These are phyloP conservation scores for Tolypocladium inflatum DNA, from an alignment of 2,329 filamentous ascomycete species.

Conservation along the genomic window DNA sequence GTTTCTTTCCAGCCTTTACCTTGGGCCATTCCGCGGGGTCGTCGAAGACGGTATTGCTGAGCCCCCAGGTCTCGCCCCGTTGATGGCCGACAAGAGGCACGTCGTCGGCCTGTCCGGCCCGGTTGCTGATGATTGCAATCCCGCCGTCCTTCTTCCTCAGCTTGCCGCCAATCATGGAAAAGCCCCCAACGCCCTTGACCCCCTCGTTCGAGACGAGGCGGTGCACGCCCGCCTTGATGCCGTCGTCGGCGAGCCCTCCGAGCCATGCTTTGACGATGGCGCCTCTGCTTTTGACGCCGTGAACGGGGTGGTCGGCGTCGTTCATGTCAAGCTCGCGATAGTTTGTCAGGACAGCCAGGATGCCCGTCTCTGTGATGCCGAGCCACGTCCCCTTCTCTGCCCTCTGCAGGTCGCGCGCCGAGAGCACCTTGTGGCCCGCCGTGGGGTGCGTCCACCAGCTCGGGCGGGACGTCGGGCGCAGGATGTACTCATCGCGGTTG, in stretches of 20 bases:
- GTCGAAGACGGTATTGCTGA: constrained; percentile 54
- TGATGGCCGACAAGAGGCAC: constrained; percentile 49
- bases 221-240: constrained; percentile 39
- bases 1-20: constrained; percentile 39
- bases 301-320: constrained; percentile 41
- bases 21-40: constrained; percentile 51
- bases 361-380: constrained; percentile 49
- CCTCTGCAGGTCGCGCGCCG: constrained; percentile 51
- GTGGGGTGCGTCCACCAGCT: constrained; percentile 50
- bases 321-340: constrained; percentile 46
- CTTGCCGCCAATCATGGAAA: constrained; percentile 57
- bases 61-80: constrained; percentile 42
- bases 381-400: constrained; percentile 57
- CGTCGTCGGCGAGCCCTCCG: constrained; percentile 35
- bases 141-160: constrained; percentile 38
- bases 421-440: constrained; percentile 39
- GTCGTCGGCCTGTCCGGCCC: constrained; percentile 39
- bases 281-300: constrained; percentile 48
- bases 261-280: constrained; percentile 57
- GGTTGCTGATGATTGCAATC: constrained; percentile 54
- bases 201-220: constrained; percentile 40
- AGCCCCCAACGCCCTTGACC: constrained; percentile 54
- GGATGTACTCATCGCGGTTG: constrained; percentile 68
- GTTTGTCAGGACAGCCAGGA: constrained; percentile 57
- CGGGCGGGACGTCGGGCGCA: constrained; percentile 52